Evolutionary conservation across 2,329 filamentous ascomycete species (phyloP).

Genomic region (Cadophora luteo-olivacea): DNA sequence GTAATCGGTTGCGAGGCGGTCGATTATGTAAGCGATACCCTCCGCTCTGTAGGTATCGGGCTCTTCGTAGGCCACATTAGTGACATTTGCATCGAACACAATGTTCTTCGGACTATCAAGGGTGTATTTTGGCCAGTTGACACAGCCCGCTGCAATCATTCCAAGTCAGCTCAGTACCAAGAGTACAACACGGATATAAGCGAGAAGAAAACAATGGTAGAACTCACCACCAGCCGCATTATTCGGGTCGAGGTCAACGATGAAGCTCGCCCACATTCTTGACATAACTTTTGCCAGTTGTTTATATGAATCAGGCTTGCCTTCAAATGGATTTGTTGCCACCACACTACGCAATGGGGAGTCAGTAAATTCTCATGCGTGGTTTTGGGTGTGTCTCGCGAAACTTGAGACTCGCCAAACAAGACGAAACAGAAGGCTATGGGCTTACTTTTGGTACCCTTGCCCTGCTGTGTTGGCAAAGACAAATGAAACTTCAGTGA

Average conservation of each 20-base stretch:
- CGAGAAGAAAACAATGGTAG: not conserved
- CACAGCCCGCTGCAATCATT: conserved; percentile 20
- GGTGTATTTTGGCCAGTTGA: conserved; percentile 55
- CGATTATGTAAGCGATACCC: conserved; percentile 34
- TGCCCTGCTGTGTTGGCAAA: conserved; percentile 43
- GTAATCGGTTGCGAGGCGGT: conserved; percentile 20
- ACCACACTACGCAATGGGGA: not conserved
- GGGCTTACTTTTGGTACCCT: conserved; percentile 31
- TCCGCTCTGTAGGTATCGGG: conserved; percentile 53
- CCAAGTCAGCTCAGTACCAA: not conserved
- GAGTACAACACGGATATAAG: not conserved
- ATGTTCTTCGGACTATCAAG: conserved; percentile 49
- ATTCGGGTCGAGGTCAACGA: conserved; percentile 36
- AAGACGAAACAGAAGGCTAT: too few species aligned
- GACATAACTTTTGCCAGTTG: conserved; percentile 34
- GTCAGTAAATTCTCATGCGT: not conserved
- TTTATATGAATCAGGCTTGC: conserved; percentile 27
- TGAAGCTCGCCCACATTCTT: conserved; percentile 39
- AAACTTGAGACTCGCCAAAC: too few species aligned
- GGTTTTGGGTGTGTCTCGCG: too few species aligned
- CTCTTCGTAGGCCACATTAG: conserved; percentile 48
- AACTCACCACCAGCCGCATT: conserved; percentile 30
- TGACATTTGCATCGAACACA: conserved; percentile 57
- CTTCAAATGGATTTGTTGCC: conserved; percentile 32
- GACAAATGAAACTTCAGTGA: conserved; percentile 51